Evolutionary conservation across 2,329 filamentous ascomycete species (phyloP).

Genomic region (Aspergillus sp.): DNA sequence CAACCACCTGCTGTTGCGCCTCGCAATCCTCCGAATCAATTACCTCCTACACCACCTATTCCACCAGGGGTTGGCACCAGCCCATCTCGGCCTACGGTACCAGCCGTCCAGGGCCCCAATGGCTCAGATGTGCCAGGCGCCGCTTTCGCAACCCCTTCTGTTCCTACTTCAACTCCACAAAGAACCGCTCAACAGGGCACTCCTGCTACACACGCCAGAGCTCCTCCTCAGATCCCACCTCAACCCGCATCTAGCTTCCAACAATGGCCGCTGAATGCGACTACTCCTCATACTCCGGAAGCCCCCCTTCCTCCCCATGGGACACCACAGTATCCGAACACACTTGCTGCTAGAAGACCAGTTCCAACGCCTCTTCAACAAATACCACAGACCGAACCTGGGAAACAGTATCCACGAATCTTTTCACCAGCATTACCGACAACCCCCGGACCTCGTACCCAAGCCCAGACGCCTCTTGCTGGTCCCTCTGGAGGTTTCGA

Average conservation of each 20-base stretch:
- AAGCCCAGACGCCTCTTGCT: not conserved
- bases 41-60: slow-evolving; percentile 9
- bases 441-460: slow-evolving; percentile 10
- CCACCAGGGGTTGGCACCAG: slow-evolving; percentile 13
- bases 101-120: slow-evolving; percentile 21
- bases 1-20: slow-evolving; percentile 16
- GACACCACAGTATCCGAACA: slow-evolving; percentile 11
- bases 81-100: slow-evolving; percentile 12
- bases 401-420: slow-evolving; percentile 10
- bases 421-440: slow-evolving; percentile 15
- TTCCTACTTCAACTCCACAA: slow-evolving; percentile 1
- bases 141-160: slow-evolving; percentile 9
- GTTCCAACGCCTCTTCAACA: slow-evolving; percentile 15
- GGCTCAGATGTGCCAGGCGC: slow-evolving; percentile 11
- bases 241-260: slow-evolving; percentile 29
- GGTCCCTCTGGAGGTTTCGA: slow-evolving; percentile 10
- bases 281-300: slow-evolving; percentile 24
- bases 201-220: slow-evolving; percentile 9
- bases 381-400: slow-evolving; percentile 9
- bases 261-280: slow-evolving; percentile 30
- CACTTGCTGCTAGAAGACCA: slow-evolving; percentile 13
- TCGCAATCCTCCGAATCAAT: slow-evolving; percentile 7
- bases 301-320: slow-evolving; percentile 16
- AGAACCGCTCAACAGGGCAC: slow-evolving; percentile 10
- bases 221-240: slow-evolving; percentile 15